Percentiles rank a stretch among this genome's conserved stretches.
Conservation (phyloP, 805 yeast species). For the Clavispora vitiphila region DNA sequence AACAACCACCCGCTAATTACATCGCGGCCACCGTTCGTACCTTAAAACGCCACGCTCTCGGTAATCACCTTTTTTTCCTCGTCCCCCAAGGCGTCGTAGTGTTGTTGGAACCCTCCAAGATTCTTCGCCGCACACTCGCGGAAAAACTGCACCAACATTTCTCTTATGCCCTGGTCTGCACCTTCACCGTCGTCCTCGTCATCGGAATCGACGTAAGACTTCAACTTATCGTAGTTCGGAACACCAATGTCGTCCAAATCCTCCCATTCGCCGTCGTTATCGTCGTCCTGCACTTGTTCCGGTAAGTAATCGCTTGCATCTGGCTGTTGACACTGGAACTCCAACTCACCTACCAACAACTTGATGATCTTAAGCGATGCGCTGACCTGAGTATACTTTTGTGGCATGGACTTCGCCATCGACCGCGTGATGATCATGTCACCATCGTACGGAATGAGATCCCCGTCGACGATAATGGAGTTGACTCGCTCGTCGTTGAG, state of each 20-base stretch:
- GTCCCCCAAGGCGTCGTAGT: slow-evolving; percentile 45
- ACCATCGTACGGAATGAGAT: slow-evolving; percentile 54
- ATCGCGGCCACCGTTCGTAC: too few relatives aligned
- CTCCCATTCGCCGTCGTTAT: slow-evolving; percentile 58
- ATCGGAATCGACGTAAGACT: slow-evolving; percentile 48
- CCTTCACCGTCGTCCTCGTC: slow-evolving; percentile 29
- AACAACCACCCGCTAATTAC: neutral
- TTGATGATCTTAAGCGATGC: slow-evolving; percentile 71
- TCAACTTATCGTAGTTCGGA: slow-evolving; percentile 58
- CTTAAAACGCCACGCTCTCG: slow-evolving; percentile 41
- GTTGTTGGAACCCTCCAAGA: slow-evolving; percentile 45
- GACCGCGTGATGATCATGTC: slow-evolving; percentile 82
- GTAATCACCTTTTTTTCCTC: slow-evolving; percentile 51
- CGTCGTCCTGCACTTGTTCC: slow-evolving; percentile 26
- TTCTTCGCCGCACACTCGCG: slow-evolving; percentile 50
- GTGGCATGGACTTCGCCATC: slow-evolving; percentile 64
- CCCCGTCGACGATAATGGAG: slow-evolving; percentile 66
- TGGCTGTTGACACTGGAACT: slow-evolving; percentile 54
- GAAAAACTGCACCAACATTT: slow-evolving; percentile 47
- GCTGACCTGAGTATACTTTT: slow-evolving; percentile 57
- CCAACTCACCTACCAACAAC: slow-evolving; percentile 63
- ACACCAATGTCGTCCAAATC: slow-evolving; percentile 65
- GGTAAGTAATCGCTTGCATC: slow-evolving; percentile 35
- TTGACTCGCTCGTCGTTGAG: slow-evolving; percentile 52
- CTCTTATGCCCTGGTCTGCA: slow-evolving; percentile 32